Evolutionary conservation across 768 basidiomycete genomes (phyloP).

Genomic region (Floccularia luteovirens): DNA sequence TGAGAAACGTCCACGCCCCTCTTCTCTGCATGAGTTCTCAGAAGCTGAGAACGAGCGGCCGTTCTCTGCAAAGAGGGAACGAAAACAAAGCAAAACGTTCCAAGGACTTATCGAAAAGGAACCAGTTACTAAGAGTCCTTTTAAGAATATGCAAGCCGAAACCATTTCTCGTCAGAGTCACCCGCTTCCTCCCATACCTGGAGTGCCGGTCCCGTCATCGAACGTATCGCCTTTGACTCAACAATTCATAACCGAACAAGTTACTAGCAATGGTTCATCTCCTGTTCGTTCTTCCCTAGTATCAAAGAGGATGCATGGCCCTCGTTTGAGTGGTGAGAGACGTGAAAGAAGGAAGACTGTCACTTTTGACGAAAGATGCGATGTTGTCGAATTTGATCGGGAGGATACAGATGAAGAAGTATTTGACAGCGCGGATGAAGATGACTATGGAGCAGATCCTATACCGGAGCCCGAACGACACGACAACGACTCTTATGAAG

Average conservation of each 20-base stretch:
- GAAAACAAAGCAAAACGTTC: slow-evolving; percentile 68
- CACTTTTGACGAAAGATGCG: slow-evolving; percentile 71
- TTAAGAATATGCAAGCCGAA: slow-evolving; percentile 30
- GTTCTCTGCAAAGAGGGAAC: slow-evolving; percentile 60
- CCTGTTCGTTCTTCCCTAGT: slow-evolving; percentile 64
- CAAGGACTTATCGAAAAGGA: slow-evolving; percentile 70
- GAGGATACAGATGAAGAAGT: slow-evolving; percentile 32
- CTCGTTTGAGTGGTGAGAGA: slow-evolving; percentile 47
- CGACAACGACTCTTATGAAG: slow-evolving; percentile 11
- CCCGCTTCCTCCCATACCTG: slow-evolving; percentile 13
- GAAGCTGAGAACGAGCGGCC: slow-evolving; percentile 66
- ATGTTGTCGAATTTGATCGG: slow-evolving; percentile 74
- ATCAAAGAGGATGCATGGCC: slow-evolving; percentile 69
- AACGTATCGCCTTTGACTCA: slow-evolving; percentile 9
- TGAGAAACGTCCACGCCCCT: slow-evolving; percentile 70
- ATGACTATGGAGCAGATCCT: slow-evolving; percentile 19
- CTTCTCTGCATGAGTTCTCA: slow-evolving; percentile 62
- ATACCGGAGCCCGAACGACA: slow-evolving; percentile 6
- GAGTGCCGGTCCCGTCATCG: slow-evolving; percentile 11
- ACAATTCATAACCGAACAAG: slow-evolving; percentile 16
- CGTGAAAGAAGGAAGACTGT: slow-evolving; percentile 69
- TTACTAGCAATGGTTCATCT: slow-evolving; percentile 25
- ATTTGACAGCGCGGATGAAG: slow-evolving; percentile 16
- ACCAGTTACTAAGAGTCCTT: slow-evolving; percentile 79
- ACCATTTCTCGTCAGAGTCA: slow-evolving; percentile 21